Evolutionary conservation across 192 early-diverging fungal genomes (phyloP).

Genomic region (Linnemannia hyalina): DNA sequence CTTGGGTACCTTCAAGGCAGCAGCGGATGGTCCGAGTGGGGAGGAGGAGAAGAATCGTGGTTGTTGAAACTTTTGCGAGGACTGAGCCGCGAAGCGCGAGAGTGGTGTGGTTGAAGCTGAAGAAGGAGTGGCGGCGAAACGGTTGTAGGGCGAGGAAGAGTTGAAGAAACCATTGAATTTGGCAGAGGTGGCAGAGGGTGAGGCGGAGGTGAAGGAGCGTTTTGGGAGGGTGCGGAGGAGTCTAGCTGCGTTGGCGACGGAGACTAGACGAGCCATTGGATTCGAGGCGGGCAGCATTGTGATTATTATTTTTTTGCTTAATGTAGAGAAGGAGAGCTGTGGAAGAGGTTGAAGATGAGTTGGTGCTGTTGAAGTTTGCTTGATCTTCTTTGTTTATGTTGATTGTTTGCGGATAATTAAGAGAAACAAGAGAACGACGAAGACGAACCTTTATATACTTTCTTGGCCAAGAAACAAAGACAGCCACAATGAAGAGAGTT

Average conservation of each 20-base stretch:
- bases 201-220: constrained; percentile 16
- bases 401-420: background rate
- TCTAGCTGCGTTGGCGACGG: constrained; percentile 26
- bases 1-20: background rate
- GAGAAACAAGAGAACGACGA: background rate
- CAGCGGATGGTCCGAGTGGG: background rate
- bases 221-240: constrained; percentile 19
- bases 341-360: background rate
- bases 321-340: constrained; percentile 13
- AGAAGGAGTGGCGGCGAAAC: constrained; percentile 13
- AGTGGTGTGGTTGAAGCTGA: background rate
- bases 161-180: constrained; percentile 5
- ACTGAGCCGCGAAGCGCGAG: background rate
- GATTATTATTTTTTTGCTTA: background rate
- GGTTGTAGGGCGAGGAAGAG: background rate
- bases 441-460: background rate
- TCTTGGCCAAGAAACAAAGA: background rate
- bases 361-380: no score
- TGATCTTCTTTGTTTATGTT: background rate
- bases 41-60: constrained; percentile 11
- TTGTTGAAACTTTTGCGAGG: constrained; percentile 5
- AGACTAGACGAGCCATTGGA: constrained; percentile 22
- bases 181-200: background rate
- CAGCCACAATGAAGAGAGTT: background rate
- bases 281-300: constrained; percentile 10